Base-by-base conservation (phyloP, 192 early-diverging fungal species). In the Kickxella alabastrina region DNA sequence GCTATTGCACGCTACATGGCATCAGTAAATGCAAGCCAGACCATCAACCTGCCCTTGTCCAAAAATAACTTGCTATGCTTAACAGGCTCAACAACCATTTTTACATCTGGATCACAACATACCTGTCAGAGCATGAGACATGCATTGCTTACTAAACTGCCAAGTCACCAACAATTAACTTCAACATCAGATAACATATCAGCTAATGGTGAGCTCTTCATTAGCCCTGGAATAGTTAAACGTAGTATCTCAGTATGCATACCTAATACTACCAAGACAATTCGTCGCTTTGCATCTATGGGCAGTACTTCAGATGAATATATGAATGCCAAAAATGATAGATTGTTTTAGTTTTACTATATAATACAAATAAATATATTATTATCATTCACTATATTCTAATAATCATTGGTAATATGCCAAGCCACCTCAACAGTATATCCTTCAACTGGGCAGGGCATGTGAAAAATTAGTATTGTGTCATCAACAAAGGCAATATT, bases 1-100 rank as follows among this genome's bases (percentile, higher is more conserved):
- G 45, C 45, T 17, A 31, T 47, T 17, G 10, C 27, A 29, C 26
- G 45, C 4, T 47, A 47, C 17, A 17, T 47, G 9, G 45, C 45
- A 17, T 47, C 45, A 6, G 45, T 29, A 10, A 47, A 47, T 34
- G 27, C 45, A 1, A 15, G 28, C 7, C 26, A 29, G 2, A 32
- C 29, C 45, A 32, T n/a, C 28, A 47, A 29, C 18, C 19, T 47
- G 28, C 45, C 45, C 3, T 17, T 42, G 4, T 19, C 22, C 10
- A 42, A 38, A 14, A 38, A 38, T n/a, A n/a, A n/a, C n/a, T n/a
- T n/a, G n/a, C n/a, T n/a, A n/a, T n/a, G n/a, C n/a, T n/a, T n/a
- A n/a, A n/a, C n/a, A n/a, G 31, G 31, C 31, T 6, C 31, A 6
- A 32, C 6, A 32, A 32, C 12, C 31, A 32, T 8, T 32, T 12